phyloP scores from a whole-genome alignment of 306 rosid genomes.

The Vachellia collinsii region DNA sequence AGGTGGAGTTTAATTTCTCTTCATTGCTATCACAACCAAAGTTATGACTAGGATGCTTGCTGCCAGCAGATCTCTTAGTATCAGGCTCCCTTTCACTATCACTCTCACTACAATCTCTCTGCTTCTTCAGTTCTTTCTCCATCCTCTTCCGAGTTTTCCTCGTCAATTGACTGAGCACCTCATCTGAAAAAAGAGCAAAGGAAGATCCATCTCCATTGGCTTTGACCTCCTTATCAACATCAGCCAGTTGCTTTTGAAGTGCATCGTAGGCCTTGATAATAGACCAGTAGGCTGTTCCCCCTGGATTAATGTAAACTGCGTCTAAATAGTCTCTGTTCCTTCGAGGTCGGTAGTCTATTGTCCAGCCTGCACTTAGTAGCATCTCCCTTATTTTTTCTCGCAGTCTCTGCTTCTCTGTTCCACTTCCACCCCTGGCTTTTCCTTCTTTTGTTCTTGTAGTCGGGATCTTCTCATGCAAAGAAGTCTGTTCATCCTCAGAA shows the following conservation, averaged over 20 bases:
- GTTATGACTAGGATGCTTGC: conserved; percentile 54
- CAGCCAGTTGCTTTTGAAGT: conserved; percentile 75
- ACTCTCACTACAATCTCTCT: conserved; percentile 53
- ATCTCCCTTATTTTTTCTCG: conserved; percentile 79
- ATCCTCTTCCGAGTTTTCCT: conserved; percentile 89
- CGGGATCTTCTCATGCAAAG: conserved; percentile 54
- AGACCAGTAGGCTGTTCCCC: conserved; percentile 93
- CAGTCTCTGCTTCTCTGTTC: conserved; percentile 90
- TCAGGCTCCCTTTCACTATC: conserved; percentile 53
- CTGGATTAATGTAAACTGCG: conserved; percentile 86
- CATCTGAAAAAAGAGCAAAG: conserved; percentile 66
- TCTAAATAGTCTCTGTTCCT: conserved; percentile 93
- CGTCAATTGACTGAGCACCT: conserved; percentile 80
- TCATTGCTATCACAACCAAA: conserved; percentile 69
- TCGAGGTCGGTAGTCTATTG: conserved; percentile 87
- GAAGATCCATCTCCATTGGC: conserved; percentile 55
- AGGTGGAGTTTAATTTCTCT: conserved; percentile 74
- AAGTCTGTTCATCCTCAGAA: conserved; percentile 58
- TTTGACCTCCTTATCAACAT: conserved; percentile 55
- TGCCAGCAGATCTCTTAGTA: conserved; percentile 45
- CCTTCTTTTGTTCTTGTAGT: conserved; percentile 57
- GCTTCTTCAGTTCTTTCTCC: conserved; percentile 81
- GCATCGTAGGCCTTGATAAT: conserved; percentile 93
- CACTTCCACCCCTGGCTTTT: conserved; percentile 77
- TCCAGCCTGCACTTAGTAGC: conserved; percentile 83